These are phyloP conservation scores for Talaromyces thailandensis DNA, from an alignment of 495 filamentous ascomycete species.

Conservation along the genomic window DNA sequence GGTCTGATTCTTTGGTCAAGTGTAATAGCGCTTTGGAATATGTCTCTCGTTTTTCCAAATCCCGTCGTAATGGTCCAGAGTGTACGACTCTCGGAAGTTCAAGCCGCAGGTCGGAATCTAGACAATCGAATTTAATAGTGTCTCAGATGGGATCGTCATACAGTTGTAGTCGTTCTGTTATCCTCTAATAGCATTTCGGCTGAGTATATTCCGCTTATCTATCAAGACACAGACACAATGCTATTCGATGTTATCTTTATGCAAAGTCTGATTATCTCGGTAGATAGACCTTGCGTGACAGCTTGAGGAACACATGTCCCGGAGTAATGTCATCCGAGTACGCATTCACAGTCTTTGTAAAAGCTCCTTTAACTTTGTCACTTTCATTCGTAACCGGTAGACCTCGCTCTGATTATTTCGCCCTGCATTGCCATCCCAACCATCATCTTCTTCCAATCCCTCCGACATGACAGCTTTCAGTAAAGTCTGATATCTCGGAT, in stretches of 20 bases:
- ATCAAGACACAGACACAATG: not conserved
- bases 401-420: not conserved
- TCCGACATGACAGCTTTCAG: not conserved
- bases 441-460: not conserved
- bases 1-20: not conserved
- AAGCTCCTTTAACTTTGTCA: not conserved
- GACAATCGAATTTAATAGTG: not conserved
- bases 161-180: not conserved
- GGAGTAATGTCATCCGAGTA: not conserved
- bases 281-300: not conserved
- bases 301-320: not conserved
- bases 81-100: not conserved
- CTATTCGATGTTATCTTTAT: not conserved
- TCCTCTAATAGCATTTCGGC: not conserved
- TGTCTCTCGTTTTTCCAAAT: not conserved
- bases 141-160: not conserved
- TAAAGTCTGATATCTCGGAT: not conserved
- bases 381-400: not conserved
- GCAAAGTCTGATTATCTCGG: not conserved
- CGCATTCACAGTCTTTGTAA: not conserved
- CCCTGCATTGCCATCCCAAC: not conserved
- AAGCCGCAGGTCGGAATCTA: not conserved
- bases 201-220: not conserved
- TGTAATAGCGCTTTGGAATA: no score
- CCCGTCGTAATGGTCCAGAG: no score